Evolutionary conservation across 371 early-diverging fungal species (phyloP).

Genomic region (Mortierella sp.): DNA sequence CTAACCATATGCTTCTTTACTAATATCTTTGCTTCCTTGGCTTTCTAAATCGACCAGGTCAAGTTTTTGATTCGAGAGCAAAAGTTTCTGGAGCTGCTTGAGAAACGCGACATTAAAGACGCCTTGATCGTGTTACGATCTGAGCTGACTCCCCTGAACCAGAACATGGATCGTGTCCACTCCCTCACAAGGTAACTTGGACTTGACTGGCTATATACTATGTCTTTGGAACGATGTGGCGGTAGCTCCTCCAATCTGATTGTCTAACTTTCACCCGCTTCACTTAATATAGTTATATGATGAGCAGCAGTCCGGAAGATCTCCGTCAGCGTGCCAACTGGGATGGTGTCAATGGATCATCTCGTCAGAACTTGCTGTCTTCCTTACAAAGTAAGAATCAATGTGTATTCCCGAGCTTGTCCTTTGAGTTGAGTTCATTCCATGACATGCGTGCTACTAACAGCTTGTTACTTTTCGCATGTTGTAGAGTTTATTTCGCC

Average conservation of each 20-base stretch:
- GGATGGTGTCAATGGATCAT: constrained; percentile 84
- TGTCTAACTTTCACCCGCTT: not conserved
- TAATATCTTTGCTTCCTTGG: not conserved
- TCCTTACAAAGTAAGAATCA: constrained; percentile 72
- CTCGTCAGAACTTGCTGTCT: constrained; percentile 74
- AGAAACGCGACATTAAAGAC: constrained; percentile 66
- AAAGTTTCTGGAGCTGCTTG: constrained; percentile 87
- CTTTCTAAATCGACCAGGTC: constrained; percentile 23
- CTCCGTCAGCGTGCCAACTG: constrained; percentile 76
- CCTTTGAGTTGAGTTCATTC: not conserved
- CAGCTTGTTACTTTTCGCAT: too few species aligned
- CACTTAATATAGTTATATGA: constrained; percentile 63
- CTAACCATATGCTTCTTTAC: not conserved
- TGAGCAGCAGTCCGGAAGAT: constrained; percentile 75
- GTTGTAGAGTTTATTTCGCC: constrained; percentile 80
- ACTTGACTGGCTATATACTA: not conserved
- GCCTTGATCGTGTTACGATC: constrained; percentile 80
- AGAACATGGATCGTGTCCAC: constrained; percentile 72
- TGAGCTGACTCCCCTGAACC: constrained; percentile 81
- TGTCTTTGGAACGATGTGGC: not conserved
- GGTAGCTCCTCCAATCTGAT: not conserved
- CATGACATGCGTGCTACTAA: not conserved
- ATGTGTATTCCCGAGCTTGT: not conserved
- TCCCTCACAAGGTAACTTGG: constrained; percentile 56
- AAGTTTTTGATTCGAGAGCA: constrained; percentile 83